Evolutionary conservation across 2,329 filamentous ascomycete genomes (phyloP).

Genomic region (Colletotrichum gloeosporioides): DNA sequence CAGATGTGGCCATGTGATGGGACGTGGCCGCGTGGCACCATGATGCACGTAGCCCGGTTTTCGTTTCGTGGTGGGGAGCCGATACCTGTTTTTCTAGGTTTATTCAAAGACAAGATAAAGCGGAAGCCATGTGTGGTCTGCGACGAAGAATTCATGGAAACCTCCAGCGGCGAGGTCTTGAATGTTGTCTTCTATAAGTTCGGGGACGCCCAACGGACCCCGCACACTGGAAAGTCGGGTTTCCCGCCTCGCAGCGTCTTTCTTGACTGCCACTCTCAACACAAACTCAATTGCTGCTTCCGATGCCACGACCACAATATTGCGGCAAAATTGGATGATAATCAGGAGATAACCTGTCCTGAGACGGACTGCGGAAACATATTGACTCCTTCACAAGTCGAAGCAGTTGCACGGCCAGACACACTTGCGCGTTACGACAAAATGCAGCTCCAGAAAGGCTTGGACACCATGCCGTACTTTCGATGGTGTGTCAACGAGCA

Average conservation of each 20-base stretch:
- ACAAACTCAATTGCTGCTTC: neutral
- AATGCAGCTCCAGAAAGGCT: neutral
- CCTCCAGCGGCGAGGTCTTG: neutral
- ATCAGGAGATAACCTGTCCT: neutral
- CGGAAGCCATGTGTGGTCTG: slow-evolving; percentile 19
- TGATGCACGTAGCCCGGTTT: neutral
- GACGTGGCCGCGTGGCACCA: neutral
- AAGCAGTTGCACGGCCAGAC: neutral
- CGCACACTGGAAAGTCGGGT: neutral
- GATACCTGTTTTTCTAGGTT: neutral
- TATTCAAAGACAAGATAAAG: neutral
- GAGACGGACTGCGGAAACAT: neutral
- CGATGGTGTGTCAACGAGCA: slow-evolving; percentile 29
- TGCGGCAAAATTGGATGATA: neutral
- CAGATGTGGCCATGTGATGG: neutral
- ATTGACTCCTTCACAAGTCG: slow-evolving; percentile 6
- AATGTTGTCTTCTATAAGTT: neutral
- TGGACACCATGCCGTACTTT: slow-evolving; percentile 20
- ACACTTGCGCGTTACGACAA: slow-evolving; percentile 21
- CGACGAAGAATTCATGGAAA: slow-evolving; percentile 8
- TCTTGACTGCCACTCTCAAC: neutral
- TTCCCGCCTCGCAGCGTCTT: neutral
- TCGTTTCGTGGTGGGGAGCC: neutral
- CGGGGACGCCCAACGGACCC: neutral
- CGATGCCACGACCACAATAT: neutral